Percentiles rank a stretch among this genome's conserved stretches.
These are phyloP conservation scores for Magnusiomyces clavatus DNA, from an alignment of 1,139 yeast species.

Conservation along the genomic window DNA sequence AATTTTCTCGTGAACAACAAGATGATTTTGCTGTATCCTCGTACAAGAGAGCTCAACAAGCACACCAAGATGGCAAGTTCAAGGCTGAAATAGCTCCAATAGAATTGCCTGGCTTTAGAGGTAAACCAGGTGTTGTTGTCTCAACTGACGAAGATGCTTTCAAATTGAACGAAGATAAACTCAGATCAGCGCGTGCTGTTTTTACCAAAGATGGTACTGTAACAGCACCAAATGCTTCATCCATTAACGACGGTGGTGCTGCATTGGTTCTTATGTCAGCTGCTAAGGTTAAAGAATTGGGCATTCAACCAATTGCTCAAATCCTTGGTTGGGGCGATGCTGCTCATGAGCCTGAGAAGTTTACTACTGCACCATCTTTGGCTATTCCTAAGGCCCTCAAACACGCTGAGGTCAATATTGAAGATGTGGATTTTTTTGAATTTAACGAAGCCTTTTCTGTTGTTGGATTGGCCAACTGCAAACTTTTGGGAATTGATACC, in stretches of 20 bases:
- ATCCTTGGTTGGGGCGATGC: constrained; percentile 97
- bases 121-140: constrained; percentile 77
- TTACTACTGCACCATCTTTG: constrained; percentile 88
- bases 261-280: constrained; percentile 84
- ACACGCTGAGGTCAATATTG: constrained; percentile 60
- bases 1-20: constrained; percentile 61
- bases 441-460: constrained; percentile 96
- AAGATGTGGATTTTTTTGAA: constrained; percentile 74
- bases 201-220: constrained; percentile 84
- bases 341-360: constrained; percentile 86
- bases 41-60: constrained; percentile 77
- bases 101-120: constrained; percentile 82
- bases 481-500: constrained; percentile 55
- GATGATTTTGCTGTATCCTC: constrained; percentile 83
- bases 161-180: constrained; percentile 67
- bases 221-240: constrained; percentile 95
- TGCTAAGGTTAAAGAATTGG: constrained; percentile 71
- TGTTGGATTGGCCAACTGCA: constrained; percentile 85
- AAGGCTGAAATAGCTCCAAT: constrained; percentile 74
- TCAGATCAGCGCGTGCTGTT: constrained; percentile 80
- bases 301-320: constrained; percentile 79
- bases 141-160: constrained; percentile 70
- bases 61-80: constrained; percentile 75
- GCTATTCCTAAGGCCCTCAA: constrained; percentile 94
- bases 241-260: constrained; percentile 95